Evolutionary conservation across 1,139 yeast species (phyloP).

Genomic region (Hyphopichia burtonii): DNA sequence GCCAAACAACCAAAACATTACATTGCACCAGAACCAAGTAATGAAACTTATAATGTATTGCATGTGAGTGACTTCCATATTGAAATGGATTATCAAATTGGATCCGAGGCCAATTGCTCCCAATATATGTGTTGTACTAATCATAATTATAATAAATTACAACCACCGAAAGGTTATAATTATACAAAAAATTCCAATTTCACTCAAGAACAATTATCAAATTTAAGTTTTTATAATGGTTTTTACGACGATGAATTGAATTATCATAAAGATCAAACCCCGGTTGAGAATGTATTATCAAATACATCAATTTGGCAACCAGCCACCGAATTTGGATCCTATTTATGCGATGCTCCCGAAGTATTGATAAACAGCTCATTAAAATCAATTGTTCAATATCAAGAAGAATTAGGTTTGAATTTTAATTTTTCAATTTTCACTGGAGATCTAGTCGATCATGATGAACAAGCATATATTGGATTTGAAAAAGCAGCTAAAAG

Average conservation of each 20-base stretch:
- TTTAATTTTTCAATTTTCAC: conserved; percentile 32
- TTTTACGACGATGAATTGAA: conserved; percentile 20
- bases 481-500: conserved; percentile 11
- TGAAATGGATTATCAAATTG: conserved; percentile 22
- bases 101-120: conserved; percentile 31
- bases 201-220: conserved; percentile 16
- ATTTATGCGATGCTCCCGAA: conserved; percentile 29
- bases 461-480: conserved; percentile 17
- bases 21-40: conserved; percentile 20
- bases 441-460: conserved; percentile 29
- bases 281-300: conserved; percentile 17
- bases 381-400: conserved; percentile 20
- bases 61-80: conserved; percentile 28
- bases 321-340: conserved; percentile 31
- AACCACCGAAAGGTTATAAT: conserved; percentile 14
- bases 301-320: conserved; percentile 21
- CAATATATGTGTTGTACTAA: conserved; percentile 26
- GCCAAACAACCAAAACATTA: conserved; percentile 29
- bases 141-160: conserved; percentile 16
- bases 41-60: conserved; percentile 23
- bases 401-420: conserved; percentile 19
- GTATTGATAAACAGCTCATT: conserved; percentile 28
- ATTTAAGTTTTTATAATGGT: conserved; percentile 20
- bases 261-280: conserved; percentile 1
- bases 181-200: conserved; percentile 13